phyloP scores from a whole-genome alignment of 805 yeast genomes.

The Kockiozyma suomiensis region DNA sequence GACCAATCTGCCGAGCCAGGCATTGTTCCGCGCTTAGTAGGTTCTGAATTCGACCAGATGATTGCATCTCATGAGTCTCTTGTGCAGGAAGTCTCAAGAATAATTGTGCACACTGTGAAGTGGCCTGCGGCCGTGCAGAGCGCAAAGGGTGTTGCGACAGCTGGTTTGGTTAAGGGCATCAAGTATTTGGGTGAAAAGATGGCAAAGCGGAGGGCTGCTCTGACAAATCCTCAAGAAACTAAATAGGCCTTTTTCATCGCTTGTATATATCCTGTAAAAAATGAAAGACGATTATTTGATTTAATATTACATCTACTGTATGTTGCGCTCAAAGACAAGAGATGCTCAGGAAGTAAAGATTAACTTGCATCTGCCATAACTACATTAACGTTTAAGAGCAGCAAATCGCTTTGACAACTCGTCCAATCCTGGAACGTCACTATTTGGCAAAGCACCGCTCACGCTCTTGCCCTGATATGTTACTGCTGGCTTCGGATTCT shows the following conservation, averaged over 20 bases:
- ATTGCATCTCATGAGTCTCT: slow-evolving; percentile 52
- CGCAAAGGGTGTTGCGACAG: slow-evolving; percentile 80
- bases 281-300: background rate
- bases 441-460: slow-evolving; percentile 9
- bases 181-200: slow-evolving; percentile 78
- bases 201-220: slow-evolving; percentile 41
- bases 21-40: slow-evolving; percentile 8
- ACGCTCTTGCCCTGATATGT: slow-evolving; percentile 33
- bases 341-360: too few relatives aligned
- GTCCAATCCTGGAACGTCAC: slow-evolving; percentile 53
- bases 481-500: slow-evolving; percentile 41
- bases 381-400: slow-evolving; percentile 53
- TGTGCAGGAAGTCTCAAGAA: slow-evolving; percentile 43
- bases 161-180: slow-evolving; percentile 72
- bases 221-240: background rate
- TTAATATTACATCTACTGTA: background rate
- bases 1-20: background rate
- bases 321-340: too few relatives aligned
- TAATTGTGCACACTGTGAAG: slow-evolving; percentile 60
- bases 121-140: slow-evolving; percentile 76
- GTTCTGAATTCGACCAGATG: slow-evolving; percentile 45
- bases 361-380: background rate
- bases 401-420: slow-evolving; percentile 72
- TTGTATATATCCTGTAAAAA: background rate
- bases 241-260: background rate